These are phyloP conservation scores for Beta macrorhiza DNA, from an alignment of 179 eudicot species.

Conservation along the genomic window DNA sequence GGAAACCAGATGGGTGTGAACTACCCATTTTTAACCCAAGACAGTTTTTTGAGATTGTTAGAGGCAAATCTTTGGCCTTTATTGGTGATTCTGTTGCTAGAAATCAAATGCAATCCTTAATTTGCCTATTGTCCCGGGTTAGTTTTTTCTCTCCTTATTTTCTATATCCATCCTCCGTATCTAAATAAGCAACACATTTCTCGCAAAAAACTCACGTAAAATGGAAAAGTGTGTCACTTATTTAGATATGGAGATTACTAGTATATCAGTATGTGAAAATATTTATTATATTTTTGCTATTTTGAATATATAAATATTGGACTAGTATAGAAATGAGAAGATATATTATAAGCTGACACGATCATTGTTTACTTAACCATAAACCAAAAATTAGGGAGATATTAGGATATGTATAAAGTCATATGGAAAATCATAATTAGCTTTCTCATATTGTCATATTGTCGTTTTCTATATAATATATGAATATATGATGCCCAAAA, in stretches of 20 bases:
- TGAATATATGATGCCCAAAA: neutral
- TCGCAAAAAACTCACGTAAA: too few relatives aligned
- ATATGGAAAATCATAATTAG: neutral
- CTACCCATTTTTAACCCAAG: conserved; percentile 49
- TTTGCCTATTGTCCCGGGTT: conserved; percentile 69
- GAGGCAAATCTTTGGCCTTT: conserved; percentile 63
- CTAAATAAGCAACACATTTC: too few relatives aligned
- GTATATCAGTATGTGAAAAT: too few relatives aligned
- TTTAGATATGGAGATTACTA: too few relatives aligned
- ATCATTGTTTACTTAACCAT: too few relatives aligned
- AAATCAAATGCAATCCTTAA: conserved; percentile 76
- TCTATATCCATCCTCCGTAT: neutral
- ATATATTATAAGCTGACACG: too few relatives aligned
- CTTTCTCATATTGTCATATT: neutral
- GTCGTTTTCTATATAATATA: neutral
- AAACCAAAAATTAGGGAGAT: too few relatives aligned
- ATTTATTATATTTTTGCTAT: too few relatives aligned
- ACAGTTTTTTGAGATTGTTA: conserved; percentile 55
- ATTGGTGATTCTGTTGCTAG: conserved; percentile 75
- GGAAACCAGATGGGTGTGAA: conserved; percentile 71
- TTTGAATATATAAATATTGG: too few relatives aligned
- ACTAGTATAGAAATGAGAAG: too few relatives aligned
- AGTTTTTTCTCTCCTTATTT: neutral
- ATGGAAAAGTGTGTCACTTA: too few relatives aligned
- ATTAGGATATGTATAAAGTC: neutral